Base-by-base conservation (phyloP, 177 flowering plant genomes). In the Tripterygium wilfordii region DNA sequence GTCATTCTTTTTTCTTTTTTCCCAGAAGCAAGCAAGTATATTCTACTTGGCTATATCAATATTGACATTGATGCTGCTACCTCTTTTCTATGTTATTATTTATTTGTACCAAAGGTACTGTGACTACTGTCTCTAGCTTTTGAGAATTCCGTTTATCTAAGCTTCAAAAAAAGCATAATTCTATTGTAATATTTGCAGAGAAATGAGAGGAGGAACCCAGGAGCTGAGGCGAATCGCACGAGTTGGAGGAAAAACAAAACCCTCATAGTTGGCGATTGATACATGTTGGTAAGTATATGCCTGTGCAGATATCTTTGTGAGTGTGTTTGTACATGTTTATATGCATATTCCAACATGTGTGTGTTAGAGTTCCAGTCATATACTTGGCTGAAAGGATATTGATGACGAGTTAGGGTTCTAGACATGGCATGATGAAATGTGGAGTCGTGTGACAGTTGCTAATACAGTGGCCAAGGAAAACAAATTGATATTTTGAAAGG, bases 11-110 rank as follows among this genome's bases (percentile, higher is more conserved):
- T 57, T 53, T 40, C 38, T n/a, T 61, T n/a, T 59, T 1, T 80
- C 72, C n/a, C 92, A 92, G 99, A 86, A 79, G 73, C 76, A 70
- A 15, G 48, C 78, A 12, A 78, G 85, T 48, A 44, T 84, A 17
- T 71, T 92, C 51, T 86, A 82, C 71, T 51, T 84, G 48, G 83
- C 88, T 36, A 56, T 60, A 26, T 79, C 89, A 26, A 71, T 86
- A 59, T 53, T 92, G 83, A 80, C 67, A 28, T 23, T 89, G 79
- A 79, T 89, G 91, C 61, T 89, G 74, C 83, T 92, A n/a, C 95
- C 96, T 20, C 10, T 89, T 22, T 89, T 89, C 70, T 92, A 92
- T 58, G 21, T 82, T 15, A 43, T 89, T 32, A 86, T 82, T 20
- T 92, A 62, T 65, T 61, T 92, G 63, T 58, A 80, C 56, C 94